Base-by-base conservation (phyloP, 176 grass and related monocot species). In the Eragrostis nindensis region DNA sequence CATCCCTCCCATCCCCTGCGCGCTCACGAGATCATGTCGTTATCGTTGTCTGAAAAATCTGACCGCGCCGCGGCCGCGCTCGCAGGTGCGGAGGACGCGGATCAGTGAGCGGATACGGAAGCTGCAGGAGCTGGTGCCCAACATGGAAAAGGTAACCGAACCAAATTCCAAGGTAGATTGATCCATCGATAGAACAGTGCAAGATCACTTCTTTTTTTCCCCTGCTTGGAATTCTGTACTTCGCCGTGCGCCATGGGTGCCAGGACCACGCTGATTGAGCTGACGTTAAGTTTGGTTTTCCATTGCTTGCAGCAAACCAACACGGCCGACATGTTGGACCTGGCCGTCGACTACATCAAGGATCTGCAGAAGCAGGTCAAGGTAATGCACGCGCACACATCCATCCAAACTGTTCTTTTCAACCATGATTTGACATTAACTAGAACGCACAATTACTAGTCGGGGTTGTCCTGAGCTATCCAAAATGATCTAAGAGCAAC, bases 71-170 rank as follows among this genome's bases (percentile, higher is more conserved):
- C 54, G 41, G 27, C 38, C 40, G 19, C 62, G n/a, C 48, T 45
- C 57, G 80, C 67, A 99, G 96, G 92, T 99, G 65, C 82, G 96
- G 83, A 93, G 96, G 87, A 95, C 96, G 41, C 80, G 85, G 43
- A 99, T 99, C 68, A 99, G 96, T 42, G 96, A 99, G 66, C 89
- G 96, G 69, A 99, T 99, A 84, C 83, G 90, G 64, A 99, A 93
- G 71, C 78, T 99, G 60, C 96, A 99, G 78, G 90, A 95, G 52
- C 86, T 99, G 64, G 96, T 99, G 66, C 96, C 92, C 13, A 95
- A 91, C 90, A 95, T 95, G 96, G 96, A 99, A 71, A 99, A 99
- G 96, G 96, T 99, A 64, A 88, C 41, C 32, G 62, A 43, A 15
- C 53, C 42, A 50, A 66, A 59, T 43, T 47, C 62, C 75, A 66